Percentiles rank a stretch among this genome's conserved stretches.
Conservation (phyloP, 2,329 filamentous ascomycete species). For the Huntiella abstrusa region DNA sequence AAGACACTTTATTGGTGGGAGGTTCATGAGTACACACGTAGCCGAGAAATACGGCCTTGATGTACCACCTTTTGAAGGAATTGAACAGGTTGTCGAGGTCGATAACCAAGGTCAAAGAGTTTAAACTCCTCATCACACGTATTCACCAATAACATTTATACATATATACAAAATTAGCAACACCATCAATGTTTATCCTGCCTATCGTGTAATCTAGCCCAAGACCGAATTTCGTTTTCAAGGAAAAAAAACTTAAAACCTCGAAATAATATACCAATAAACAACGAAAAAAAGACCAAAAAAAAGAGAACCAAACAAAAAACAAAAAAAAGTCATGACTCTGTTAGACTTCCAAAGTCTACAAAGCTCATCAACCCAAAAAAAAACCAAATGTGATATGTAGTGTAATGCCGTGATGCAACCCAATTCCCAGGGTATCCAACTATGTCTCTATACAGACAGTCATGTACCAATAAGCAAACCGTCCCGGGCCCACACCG, state of each 20-base stretch:
- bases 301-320: background rate
- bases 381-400: background rate
- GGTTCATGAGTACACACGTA: slow-evolving; percentile 60
- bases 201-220: no score
- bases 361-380: background rate
- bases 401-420: background rate
- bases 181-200: no score
- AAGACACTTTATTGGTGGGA: slow-evolving; percentile 78
- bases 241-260: no score
- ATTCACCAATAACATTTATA: no score
- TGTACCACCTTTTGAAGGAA: slow-evolving; percentile 61
- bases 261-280: background rate
- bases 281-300: background rate
- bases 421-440: background rate
- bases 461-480: background rate
- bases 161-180: no score
- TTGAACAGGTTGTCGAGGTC: slow-evolving; percentile 81
- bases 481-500: no score
- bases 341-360: background rate
- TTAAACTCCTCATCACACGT: background rate
- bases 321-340: background rate
- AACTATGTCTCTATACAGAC: background rate
- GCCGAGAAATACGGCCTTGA: slow-evolving; percentile 76
- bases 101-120: slow-evolving; percentile 13
- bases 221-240: no score